Evolutionary conservation across 169 alveolate genomes (phyloP).

Genomic region (Ophryocystis elektroscirrha): DNA sequence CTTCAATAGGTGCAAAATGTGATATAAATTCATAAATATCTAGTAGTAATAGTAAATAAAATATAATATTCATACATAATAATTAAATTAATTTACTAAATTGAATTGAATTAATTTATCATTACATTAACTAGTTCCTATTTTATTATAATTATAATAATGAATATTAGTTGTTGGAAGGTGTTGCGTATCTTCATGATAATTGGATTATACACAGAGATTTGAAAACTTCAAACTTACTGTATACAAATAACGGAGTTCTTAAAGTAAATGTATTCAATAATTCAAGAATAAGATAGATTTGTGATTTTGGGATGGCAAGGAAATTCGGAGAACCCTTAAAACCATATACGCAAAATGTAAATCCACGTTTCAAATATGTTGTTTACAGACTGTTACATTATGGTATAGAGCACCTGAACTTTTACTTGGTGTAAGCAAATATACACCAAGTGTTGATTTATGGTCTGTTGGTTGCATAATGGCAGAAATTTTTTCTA

Average conservation of each 20-base stretch:
- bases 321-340: conserved; percentile 56
- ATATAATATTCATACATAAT: too few species aligned
- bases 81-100: not conserved
- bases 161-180: conserved; percentile 28
- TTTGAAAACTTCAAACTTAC: conserved; percentile 54
- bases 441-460: too few species aligned
- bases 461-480: too few species aligned
- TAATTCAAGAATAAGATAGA: conserved; percentile 17
- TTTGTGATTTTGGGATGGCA: conserved; percentile 72
- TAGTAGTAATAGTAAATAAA: not conserved
- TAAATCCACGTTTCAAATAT: too few species aligned
- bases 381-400: too few species aligned
- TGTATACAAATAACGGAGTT: conserved; percentile 52
- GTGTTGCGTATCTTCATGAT: conserved; percentile 46
- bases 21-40: not conserved
- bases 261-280: conserved; percentile 31
- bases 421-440: too few species aligned
- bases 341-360: conserved; percentile 3
- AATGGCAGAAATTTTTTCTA: too few species aligned
- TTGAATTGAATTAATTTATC: not conserved
- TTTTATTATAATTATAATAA: not conserved
- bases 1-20: conserved; percentile 7
- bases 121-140: not conserved
- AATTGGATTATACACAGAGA: conserved; percentile 69
- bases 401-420: too few species aligned